Base-by-base conservation (phyloP, 1,284 basidiomycete genomes). In the Ganoderma lingzhi region DNA sequence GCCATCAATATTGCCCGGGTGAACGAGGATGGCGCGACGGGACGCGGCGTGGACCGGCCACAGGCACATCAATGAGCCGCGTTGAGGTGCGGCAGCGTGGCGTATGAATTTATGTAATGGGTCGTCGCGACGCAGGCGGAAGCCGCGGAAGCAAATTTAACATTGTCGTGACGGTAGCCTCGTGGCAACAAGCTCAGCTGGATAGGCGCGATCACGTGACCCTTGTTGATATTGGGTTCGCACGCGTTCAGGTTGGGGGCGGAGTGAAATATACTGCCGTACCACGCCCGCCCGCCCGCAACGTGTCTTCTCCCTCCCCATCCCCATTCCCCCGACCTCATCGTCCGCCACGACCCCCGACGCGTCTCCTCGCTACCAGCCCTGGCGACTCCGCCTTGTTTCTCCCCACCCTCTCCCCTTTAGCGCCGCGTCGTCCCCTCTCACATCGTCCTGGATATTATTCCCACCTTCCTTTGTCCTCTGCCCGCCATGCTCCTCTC, bases 401-500 rank as follows among this genome's bases (percentile, higher is more conserved):
- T 10, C 41, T 35, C 28, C 41, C 62, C 61, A 48, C 61, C 67
- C 19, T 17, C 62, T 37, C 53, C 60, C 42, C 51, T 41, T 30
- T 63, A 61, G 58, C 62, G 19, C 44, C 23, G 32, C 63, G 60
- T 51, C 65, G 53, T 3, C 23, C 4, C 23, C 3, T 23, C 23
- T 39, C 41, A 66, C 64, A 65, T 42, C 59, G 15, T 56, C 30
- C 62, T 58, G n/a, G 51, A 64, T 63, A 69, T 70, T 66, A 71
- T 28, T 55, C 73, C 55, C 70, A 78, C 76, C 72, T 70, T 78
- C 76, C 70, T 77, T 78, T 77, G 72, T 76, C 80, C 72, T 66
- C 76, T 79, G 70, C 73, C 77, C 70, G 73, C 78, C 73, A 81
- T 80, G 74, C 74, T 84, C 71, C 67, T 82, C 68, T 78, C 82